phyloP scores from a whole-genome alignment of 305 asterid species.

The Fraxinus angustifolia region DNA sequence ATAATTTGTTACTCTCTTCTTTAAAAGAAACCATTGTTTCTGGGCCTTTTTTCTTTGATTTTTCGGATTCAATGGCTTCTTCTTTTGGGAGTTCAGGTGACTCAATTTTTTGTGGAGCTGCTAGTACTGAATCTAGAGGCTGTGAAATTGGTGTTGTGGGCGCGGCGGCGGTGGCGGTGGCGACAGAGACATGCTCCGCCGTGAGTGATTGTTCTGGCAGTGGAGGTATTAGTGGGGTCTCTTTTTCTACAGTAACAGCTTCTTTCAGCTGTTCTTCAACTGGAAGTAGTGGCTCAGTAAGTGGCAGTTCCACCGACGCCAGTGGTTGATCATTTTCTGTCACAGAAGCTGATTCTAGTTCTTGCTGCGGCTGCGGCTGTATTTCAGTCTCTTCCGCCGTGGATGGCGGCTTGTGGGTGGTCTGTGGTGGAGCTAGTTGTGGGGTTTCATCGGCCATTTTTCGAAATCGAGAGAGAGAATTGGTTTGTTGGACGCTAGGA shows the following conservation, averaged over 20 bases:
- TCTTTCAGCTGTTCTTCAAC: background rate
- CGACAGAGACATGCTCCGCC: background rate
- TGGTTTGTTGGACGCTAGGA: background rate
- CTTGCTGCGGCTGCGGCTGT: background rate
- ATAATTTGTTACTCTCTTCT: too few relatives aligned
- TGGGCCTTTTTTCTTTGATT: background rate
- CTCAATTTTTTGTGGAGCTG: background rate
- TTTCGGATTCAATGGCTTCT: background rate
- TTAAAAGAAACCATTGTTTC: too few relatives aligned
- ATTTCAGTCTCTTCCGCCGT: conserved; percentile 3
- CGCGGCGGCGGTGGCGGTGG: background rate
- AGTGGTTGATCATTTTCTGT: conserved; percentile 9
- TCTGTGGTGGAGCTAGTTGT: conserved; percentile 3
- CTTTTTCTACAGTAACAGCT: background rate
- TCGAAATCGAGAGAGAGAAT: background rate
- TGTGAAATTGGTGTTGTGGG: background rate
- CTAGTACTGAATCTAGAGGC: background rate
- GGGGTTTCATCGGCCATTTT: conserved; percentile 4
- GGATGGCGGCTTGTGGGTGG: conserved; percentile 22
- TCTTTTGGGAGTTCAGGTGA: background rate
- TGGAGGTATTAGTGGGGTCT: background rate
- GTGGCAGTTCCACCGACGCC: conserved; percentile 17
- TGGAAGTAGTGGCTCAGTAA: background rate
- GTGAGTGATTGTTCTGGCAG: background rate
- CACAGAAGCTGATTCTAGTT: conserved; percentile 21